A percentile compares a stretch with the other conserved stretches of the same genome.
These are phyloP conservation scores for Pelargonium nanum DNA, from an alignment of 345 rosid genomes.

Conservation along the genomic window DNA sequence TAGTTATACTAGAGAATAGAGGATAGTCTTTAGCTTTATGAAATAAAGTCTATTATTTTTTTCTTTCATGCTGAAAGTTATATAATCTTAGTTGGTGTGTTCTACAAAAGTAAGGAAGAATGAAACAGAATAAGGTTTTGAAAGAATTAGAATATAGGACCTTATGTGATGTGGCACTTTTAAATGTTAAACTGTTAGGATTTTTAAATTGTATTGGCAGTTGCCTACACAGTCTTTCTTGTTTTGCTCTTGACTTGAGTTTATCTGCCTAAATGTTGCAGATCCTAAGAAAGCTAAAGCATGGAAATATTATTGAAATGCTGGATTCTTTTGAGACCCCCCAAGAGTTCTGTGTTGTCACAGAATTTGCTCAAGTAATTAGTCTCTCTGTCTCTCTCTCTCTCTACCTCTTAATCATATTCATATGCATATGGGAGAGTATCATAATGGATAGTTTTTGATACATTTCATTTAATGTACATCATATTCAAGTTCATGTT, in stretches of 20 bases:
- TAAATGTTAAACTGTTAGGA: neutral
- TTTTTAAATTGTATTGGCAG: neutral
- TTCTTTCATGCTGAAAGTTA: too few species aligned
- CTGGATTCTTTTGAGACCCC: conserved; percentile 93
- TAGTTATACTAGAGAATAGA: too few species aligned
- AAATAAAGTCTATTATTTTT: too few species aligned
- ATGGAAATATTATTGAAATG: conserved; percentile 88
- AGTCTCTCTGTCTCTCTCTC: neutral
- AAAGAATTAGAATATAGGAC: too few species aligned
- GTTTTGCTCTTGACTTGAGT: conserved; percentile 1
- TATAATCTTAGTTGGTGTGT: too few species aligned
- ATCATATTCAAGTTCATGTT: neutral
- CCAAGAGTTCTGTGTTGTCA: conserved; percentile 92
- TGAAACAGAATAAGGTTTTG: too few species aligned
- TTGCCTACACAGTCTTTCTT: neutral
- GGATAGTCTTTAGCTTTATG: too few species aligned
- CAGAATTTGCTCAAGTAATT: conserved; percentile 88
- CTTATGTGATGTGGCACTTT: neutral
- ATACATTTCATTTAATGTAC: too few species aligned
- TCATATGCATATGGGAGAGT: neutral
- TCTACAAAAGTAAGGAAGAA: neutral
- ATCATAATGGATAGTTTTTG: too few species aligned
- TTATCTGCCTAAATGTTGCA: conserved; percentile 21
- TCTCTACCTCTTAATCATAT: neutral
- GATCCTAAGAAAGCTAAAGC: conserved; percentile 92